Base-by-base conservation (phyloP, 331 rosid species). In the Malus hybrid region DNA sequence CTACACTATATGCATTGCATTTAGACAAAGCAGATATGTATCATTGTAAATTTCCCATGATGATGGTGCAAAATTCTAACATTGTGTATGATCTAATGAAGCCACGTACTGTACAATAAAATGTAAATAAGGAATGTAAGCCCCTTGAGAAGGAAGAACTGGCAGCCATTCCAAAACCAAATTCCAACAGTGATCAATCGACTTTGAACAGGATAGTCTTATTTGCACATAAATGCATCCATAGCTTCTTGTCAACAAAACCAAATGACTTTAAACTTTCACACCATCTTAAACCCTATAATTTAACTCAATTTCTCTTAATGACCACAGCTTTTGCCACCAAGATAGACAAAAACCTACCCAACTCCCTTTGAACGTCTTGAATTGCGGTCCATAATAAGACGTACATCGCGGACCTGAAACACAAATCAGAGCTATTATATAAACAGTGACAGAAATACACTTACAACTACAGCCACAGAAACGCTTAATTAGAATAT, bases 301-400 rank as follows among this genome's bases (percentile, higher is more conserved):
- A 20, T 13, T 56, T 1, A 32, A 71, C 32, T 32, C 52, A 34
- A 44, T 12, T 34, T 71, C 65, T 54, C 9, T 20, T 42, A 19
- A 33, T 6, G 14, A 55, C 31, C 15, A 7, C 33, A 71, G 65
- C 52, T 33, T 36, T 22, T 39, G 28, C 18, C 59, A 73, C 44
- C 34, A 34, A 33, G 8, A 22, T 31, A 78, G 63, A 65, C 13
- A 6, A 60, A 86, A 74, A 80, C 96, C 33, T 80, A 94, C 99
- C 99, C 99, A 85, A 91, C 91, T 74, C 99, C 99, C 86, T 94
- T 94, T 6, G 99, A 94, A 73, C 99, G 97, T 74, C 97, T 89
- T 64, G 97, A 90, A 87, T 85, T 94, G 72, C 99, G 97, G 80
- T 92, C 99, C 99, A 94, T 88, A 82, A 94, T 94, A 73, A 94